Evolutionary conservation across 257 asterid species (phyloP).

Genomic region (Solanum pennellii): DNA sequence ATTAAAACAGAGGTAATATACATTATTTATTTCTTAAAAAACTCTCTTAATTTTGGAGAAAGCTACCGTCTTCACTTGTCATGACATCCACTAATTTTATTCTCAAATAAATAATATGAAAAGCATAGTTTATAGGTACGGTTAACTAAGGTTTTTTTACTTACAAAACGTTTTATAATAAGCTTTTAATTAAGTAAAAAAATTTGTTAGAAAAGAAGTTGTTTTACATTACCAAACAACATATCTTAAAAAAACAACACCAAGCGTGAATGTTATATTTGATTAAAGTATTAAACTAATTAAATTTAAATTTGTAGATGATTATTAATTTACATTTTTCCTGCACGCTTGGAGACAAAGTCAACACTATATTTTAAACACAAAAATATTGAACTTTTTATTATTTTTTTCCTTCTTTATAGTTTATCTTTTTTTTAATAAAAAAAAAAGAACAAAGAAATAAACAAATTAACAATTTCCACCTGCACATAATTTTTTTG

Average conservation of each 20-base stretch:
- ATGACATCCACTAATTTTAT: background rate
- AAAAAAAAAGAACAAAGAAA: background rate
- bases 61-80: background rate
- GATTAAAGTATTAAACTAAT: background rate
- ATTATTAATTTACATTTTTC: background rate
- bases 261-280: background rate
- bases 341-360: conserved; percentile 17
- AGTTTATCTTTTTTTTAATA: background rate
- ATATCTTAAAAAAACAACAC: background rate
- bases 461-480: background rate
- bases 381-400: background rate
- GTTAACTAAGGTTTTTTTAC: background rate
- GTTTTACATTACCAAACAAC: background rate
- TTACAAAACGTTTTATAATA: background rate
- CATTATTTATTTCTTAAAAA: background rate
- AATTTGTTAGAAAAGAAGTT: background rate
- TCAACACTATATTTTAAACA: conserved; percentile 8
- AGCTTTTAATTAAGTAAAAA: background rate
- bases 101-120: background rate
- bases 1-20: rapidly evolving
- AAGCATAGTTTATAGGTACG: background rate
- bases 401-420: background rate
- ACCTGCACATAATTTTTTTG: background rate
- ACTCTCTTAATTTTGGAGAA: background rate
- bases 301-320: background rate